Percentiles rank a stretch among this genome's conserved stretches.
Evolutionary conservation across 2,329 filamentous ascomycete genomes (phyloP).

Genomic region (Verticillium dahliae): DNA sequence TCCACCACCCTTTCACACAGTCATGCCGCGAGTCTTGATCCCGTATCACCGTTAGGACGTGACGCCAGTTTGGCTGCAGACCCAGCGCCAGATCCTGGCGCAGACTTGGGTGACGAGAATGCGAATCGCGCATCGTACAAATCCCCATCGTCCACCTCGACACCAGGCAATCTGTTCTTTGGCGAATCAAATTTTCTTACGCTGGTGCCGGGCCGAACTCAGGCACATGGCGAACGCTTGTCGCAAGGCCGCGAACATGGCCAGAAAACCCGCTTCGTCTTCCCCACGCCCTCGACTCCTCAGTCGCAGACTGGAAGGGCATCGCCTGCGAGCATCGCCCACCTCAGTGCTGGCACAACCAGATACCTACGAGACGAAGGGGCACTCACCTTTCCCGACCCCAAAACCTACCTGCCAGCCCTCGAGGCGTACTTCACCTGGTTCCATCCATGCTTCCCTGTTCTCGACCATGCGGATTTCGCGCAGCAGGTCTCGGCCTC

Average conservation of each 20-base stretch:
- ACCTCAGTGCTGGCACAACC: slow-evolving; percentile 12
- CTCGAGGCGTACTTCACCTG: slow-evolving; percentile 47
- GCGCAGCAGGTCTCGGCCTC: slow-evolving; percentile 29
- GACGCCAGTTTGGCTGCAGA: background rate
- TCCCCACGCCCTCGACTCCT: slow-evolving; percentile 8
- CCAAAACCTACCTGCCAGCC: slow-evolving; percentile 12
- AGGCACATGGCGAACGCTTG: background rate
- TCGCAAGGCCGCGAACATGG: background rate
- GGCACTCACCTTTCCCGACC: slow-evolving; percentile 12
- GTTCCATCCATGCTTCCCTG: slow-evolving; percentile 51
- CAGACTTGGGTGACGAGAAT: background rate
- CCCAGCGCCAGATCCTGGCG: background rate
- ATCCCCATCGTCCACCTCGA: slow-evolving; percentile 6
- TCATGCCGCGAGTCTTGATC: background rate
- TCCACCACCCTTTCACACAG: background rate
- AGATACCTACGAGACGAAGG: slow-evolving; percentile 14
- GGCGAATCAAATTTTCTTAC: slow-evolving; percentile 32
- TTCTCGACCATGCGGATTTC: slow-evolving; percentile 40
- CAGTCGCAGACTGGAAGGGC: slow-evolving; percentile 4
- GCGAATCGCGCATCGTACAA: slow-evolving; percentile 3
- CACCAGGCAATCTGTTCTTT: slow-evolving; percentile 24
- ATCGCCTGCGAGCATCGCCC: slow-evolving; percentile 4
- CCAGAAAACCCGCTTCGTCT: slow-evolving; percentile 11
- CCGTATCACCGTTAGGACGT: background rate
- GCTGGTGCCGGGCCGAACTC: slow-evolving; percentile 14